Evolutionary conservation across 331 rosid genomes (phyloP), one percentile per base, ranked within the genome.

Genomic region (Phaseolus coccineus): DNA sequence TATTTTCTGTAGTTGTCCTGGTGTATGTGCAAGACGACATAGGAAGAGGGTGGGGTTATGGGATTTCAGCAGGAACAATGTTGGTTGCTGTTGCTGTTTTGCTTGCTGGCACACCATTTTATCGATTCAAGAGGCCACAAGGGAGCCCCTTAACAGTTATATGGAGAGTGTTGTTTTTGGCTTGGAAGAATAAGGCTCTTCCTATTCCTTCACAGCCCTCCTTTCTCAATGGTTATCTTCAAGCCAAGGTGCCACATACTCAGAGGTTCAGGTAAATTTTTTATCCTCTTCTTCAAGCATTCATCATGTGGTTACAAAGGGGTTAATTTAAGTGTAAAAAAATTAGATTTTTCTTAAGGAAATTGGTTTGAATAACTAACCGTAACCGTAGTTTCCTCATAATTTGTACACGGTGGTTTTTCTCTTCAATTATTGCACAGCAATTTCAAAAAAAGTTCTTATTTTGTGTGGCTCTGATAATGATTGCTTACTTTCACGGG

Each of bases 31-130:
- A 95, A 83, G 99, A 93, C 33, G 82, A 91, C 53, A 84, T 93
- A 39, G 97, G 98, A 48, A 89, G 99, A 85, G 97, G 96, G 0
- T 88, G 90, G 86, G 97, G 99, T 0, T 95, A 91, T 84, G 99
- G 99, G 56, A 87, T 95, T 66, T 90, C 98, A 16, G 97, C 93
- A 22, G 97, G 89, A 35, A 69, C 96, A 28, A 88, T 91, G 96
- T 59, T 82, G 28, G 33, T 91, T 64, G 98, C 91, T 8, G 81
- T 93, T 14, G 57, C 58, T 42, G 74, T 91, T 2, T 82, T 95
- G 81, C 87, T 95, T 48, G 57, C 52, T 39, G 97, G 99, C 61
- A 93, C 98, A 0, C 77, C 83, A 12, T 75, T 88, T 22, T 93
- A 95, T 33, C 67, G 99, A 47, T 90, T 86, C 82, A 90, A 82